phyloP scores from a whole-genome alignment of 202 grass and related monocot genomes.

The Setaria italica region DNA sequence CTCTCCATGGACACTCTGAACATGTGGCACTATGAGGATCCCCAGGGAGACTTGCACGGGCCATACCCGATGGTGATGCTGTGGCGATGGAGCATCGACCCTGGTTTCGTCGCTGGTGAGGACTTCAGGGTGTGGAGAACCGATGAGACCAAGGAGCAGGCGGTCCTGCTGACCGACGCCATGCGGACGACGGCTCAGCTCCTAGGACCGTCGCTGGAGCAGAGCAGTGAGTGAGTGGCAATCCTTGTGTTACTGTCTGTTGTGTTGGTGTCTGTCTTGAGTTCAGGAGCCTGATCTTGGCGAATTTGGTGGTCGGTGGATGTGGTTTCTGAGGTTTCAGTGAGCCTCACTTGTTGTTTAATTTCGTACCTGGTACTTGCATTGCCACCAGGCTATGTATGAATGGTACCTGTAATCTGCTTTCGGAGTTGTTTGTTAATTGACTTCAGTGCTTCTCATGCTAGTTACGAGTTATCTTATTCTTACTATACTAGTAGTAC shows the following conservation, averaged over 20 bases:
- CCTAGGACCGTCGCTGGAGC: no score
- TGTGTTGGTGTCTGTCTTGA: neutral
- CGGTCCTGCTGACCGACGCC: conserved; percentile 33
- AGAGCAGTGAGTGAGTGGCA: neutral
- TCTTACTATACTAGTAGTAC: no score
- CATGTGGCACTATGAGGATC: conserved; percentile 59
- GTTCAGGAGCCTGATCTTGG: neutral
- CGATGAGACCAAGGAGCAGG: conserved; percentile 42
- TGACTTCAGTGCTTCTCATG: neutral
- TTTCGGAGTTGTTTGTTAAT: neutral
- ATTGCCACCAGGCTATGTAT: neutral
- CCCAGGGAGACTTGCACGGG: conserved; percentile 42
- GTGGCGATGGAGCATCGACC: neutral
- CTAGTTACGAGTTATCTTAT: neutral
- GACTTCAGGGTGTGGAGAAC: conserved; percentile 56
- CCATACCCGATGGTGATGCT: conserved; percentile 53
- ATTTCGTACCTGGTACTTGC: neutral
- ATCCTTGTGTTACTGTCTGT: neutral
- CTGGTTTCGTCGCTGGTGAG: conserved; percentile 45
- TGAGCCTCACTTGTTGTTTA: neutral
- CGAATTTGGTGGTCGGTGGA: neutral
- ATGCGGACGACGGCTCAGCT: neutral
- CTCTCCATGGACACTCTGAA: neutral
- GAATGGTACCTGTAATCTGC: neutral
- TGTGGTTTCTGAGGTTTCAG: neutral